Evolutionary conservation across 192 early-diverging fungal species (phyloP), one percentile per base, ranked within the genome.

Genomic region (Coemansia sp.): DNA sequence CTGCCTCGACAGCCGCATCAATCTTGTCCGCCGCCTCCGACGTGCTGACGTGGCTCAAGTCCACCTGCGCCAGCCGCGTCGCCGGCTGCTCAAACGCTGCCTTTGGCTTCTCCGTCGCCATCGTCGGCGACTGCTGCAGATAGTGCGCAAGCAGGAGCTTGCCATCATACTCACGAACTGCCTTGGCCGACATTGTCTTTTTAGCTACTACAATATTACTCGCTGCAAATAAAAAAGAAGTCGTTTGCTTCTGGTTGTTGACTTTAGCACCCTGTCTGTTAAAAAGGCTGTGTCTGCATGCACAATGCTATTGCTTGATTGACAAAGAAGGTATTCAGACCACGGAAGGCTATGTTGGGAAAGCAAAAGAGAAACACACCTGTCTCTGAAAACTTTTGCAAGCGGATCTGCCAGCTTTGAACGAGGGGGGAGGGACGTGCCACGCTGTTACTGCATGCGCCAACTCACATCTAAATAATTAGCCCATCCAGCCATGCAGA

Each of bases 121-220:
- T 78, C 25, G 84, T 76, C 26, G 87, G 93, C 55, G 88, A 88
- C 67, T 85, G 84, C 57, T 84, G 89, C 26, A 98, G 87, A 82
- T 89, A 93, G 82, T 96, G 84, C 58, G 91, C 88, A 60, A 98
- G 88, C 71, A 98, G 85, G 54, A 93, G 90, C 87, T 98, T 98
- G 71, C 97, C 97, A 76, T 98, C 95, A 82, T 90, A 98, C 84
- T 98, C 95, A 67, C 93, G 92, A 67, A 97, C 90, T 55, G 95
- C 90, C 78, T 95, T 94, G 56, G 92, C 92, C 48, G 89, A 91
- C 90, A 93, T 92, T 54, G 31, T 58, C 44, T 24, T 5, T 44
- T 44, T 14, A 44, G 12, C 38, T 44, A 44, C 54, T 62, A 27
- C 53, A 53, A 38, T 26, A 23, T 19, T 41, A 19, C 38, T 55